Evolutionary conservation across 306 rosid genomes (phyloP), one percentile per base, ranked within the genome.

Genomic region (Malus asiatica): DNA sequence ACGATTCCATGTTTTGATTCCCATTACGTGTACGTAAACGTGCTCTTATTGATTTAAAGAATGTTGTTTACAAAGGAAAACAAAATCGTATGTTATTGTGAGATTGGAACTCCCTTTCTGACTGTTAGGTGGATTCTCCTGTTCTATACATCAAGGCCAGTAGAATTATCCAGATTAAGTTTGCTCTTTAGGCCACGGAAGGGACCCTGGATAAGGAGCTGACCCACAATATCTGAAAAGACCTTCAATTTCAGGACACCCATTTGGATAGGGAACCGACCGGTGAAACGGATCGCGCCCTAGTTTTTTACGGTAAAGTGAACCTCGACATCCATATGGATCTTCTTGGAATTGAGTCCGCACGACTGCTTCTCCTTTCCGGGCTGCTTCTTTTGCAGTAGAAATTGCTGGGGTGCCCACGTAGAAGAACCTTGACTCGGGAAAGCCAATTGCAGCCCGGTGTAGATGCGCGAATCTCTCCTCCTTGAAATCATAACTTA

Each of bases 221-320:
- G 87, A 69, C 63, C 93, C 96, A 66, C 97, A 95, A 68, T 89
- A 90, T 89, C 86, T 90, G 88, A 96, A 96, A 68, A 96, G 88
- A 67, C 87, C 84, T 64, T 87, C 85, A 79, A 96, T 90, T 89
- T 96, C 98, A n/a, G 96, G 95, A 61, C 98, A 94, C 1, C 97
- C 95, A 53, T 78, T 86, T 3, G 98, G 99, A 67, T 95, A 95
- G 38, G 99, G 99, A 77, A 95, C 92, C 8, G 96, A 80, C 8
- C 98, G 86, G 78, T 92, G 99, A 78, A 92, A 95, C 7, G 97
- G 97, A 76, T 95, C 97, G 4, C 98, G 96, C 77, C 88, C 85
- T 40, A 89, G 82, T 64, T 88, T 95, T 72, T 92, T 95, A 32
- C 83, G 88, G 79, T 78, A 76, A 69, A 95, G 99, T 20, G 97